Evolutionary conservation across 805 yeast genomes (phyloP), one percentile per base, ranked within the genome.

Genomic region (Suhomyces kilbournensis): DNA sequence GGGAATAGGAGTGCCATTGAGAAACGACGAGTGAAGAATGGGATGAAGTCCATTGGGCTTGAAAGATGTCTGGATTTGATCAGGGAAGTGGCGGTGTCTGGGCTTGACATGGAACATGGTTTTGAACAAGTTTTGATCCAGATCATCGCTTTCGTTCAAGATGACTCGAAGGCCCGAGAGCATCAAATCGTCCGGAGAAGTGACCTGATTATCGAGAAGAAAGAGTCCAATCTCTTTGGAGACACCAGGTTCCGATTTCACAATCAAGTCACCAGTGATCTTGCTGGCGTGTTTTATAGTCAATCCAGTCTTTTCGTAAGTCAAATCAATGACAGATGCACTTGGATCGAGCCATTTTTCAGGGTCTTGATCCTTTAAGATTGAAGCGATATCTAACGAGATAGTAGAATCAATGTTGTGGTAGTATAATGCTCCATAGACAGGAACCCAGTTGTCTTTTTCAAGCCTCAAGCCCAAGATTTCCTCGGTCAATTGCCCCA

Each of bases 81-180:
- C 35, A 12, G 45, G 40, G 2, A 56, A 35, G 20, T 25, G 34
- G 39, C 77, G 57, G 52, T 72, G 75, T 34, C 76, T 59, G 4
- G 78, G 78, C 54, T 73, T 72, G 12, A 71, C 64, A 55, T 75
- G 79, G 58, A 75, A 74, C 52, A 75, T 53, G 0, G 79, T 75
- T 45, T 67, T 68, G 54, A 64, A 67, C 7, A 70, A 54, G 30
- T 57, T 56, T 22, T 61, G 62, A 1, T 60, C 59, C 30, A 26
- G 39, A 7, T 55, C 61, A 2, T 51, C 48, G 7, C 47, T 50
- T 22, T 59, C 60, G 39, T 67, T 64, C 54, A 66, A 52, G 7
- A 68, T 50, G 3, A 68, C 67, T 44, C 79, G 53, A 14, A 70
- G 56, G 0, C 79, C 79, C 19, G 71, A 55, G 23, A 75, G 59